phyloP scores from a whole-genome alignment of 129 eudicot genomes.

The Erigeron canadensis region DNA sequence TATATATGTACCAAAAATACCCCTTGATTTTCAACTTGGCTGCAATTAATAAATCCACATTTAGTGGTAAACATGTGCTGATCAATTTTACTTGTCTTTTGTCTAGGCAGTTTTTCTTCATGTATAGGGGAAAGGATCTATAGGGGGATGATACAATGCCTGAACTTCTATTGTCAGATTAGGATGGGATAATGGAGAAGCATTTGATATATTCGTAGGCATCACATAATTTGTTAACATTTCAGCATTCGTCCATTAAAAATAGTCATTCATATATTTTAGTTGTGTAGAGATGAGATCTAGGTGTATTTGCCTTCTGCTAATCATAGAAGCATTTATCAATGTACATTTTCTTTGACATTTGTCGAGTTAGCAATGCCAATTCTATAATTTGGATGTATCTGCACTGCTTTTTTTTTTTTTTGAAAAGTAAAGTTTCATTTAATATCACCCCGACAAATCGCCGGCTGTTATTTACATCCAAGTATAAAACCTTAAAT shows the following conservation, averaged over 20 bases:
- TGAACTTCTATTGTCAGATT: constrained; percentile 19
- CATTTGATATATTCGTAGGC: constrained; percentile 3
- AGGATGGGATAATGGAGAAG: constrained; percentile 2
- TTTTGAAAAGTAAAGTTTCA: too few species aligned
- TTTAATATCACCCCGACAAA: too few species aligned
- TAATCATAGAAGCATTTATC: constrained; percentile 22
- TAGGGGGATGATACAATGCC: constrained; percentile 13
- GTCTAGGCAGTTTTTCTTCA: constrained; percentile 40
- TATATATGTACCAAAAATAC: too few species aligned
- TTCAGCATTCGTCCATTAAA: constrained; percentile 15
- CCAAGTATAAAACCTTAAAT: too few species aligned
- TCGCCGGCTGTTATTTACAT: too few species aligned
- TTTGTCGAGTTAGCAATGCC: not conserved
- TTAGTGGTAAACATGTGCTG: constrained; percentile 13
- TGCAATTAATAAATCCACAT: too few species aligned
- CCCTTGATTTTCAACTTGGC: too few species aligned
- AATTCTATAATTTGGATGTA: not conserved
- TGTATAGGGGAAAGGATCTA: constrained; percentile 22
- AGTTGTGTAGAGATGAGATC: constrained; percentile 29
- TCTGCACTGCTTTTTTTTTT: too few species aligned
- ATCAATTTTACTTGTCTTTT: constrained; percentile 29
- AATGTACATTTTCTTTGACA: not conserved
- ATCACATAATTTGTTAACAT: not conserved
- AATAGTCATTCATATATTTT: constrained; percentile 11
- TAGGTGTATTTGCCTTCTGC: constrained; percentile 22